Conservation (phyloP, 176 grass and related monocot genomes). For the Aegilops speltoides region DNA sequence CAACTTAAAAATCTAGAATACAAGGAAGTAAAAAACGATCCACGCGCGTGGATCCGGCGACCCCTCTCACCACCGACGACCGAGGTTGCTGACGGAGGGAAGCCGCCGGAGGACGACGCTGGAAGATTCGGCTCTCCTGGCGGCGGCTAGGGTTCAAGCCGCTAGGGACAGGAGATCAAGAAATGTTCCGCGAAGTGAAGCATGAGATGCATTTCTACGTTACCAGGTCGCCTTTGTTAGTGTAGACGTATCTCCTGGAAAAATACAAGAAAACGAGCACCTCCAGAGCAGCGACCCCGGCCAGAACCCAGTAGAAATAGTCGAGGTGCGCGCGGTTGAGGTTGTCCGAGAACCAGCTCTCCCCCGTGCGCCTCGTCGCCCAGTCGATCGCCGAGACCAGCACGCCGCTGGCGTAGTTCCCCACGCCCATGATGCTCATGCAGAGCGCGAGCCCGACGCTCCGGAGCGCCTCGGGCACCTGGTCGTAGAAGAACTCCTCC, state of each 20-base stretch:
- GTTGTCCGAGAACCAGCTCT: slow-evolving; percentile 46
- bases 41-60: no score
- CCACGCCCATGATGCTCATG: slow-evolving; percentile 24
- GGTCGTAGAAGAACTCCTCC: slow-evolving; percentile 31
- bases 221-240: not conserved
- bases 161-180: no score
- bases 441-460: slow-evolving; percentile 44
- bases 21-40: no score
- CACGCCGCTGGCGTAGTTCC: slow-evolving; percentile 27
- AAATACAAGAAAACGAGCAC: slow-evolving; percentile 28
- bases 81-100: no score
- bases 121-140: no score
- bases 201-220: not conserved
- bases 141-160: no score
- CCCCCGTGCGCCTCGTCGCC: slow-evolving; percentile 19
- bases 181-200: no score
- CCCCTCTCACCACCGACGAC: no score
- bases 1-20: no score
- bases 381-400: slow-evolving; percentile 19
- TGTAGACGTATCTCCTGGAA: slow-evolving; percentile 23
- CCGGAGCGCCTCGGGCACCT: slow-evolving; percentile 40
- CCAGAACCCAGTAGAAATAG: slow-evolving; percentile 44
- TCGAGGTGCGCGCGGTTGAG: slow-evolving; percentile 39
- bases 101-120: no score
- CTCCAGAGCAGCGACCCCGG: slow-evolving; percentile 17